Base-by-base conservation (phyloP, 225 moss, liverwort and hornwort species). In the Lunularia cruciata region DNA sequence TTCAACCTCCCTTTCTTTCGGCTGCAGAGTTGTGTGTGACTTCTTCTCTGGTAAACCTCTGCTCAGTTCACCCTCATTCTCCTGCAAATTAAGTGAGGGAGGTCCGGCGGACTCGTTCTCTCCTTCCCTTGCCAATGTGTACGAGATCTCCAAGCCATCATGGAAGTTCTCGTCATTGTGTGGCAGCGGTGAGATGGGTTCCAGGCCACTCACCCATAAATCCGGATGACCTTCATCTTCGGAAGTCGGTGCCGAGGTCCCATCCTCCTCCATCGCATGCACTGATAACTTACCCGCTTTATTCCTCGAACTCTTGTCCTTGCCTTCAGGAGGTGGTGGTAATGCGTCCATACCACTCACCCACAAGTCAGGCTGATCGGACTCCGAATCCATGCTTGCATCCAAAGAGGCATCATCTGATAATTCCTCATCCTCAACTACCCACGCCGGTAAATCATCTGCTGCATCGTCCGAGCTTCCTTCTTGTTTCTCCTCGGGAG, bases 361-460 rank as follows among this genome's bases (percentile, higher is more conserved):
- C 67, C 67, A 67, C 51, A 67, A 15, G 9, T 52, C 67, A 35
- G 8, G 19, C 39, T 64, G 45, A 31, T 63, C 43, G 23, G 63
- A 15, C 23, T 36, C 22, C 33, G 36, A 15, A 35, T 52, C 52
- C 3, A 36, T 12, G 36, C 67, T 67, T 26, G 51, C 67, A 15
- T 67, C 67, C n/a, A 49, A 67, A 0, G 67, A 67, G 47, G 19
- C 47, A 8, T 3, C 19, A 16, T 26, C 64, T 12, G 19, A 43
- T 28, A 46, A 65, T 45, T 23, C 45, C 28, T 65, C 64, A n/a
- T 46, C 64, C 16, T 46, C 64, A 31, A 25, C 64, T 42, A 22
- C 63, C 42, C 15, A 7, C 15, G 42, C 25, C 23, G 34, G 32
- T 8, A 18, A 4, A 22, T 40, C 45, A 43, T 27, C 27, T 16